These are phyloP conservation scores for Penicillium canescens DNA, from an alignment of 495 filamentous ascomycete genomes.

Conservation along the genomic window DNA sequence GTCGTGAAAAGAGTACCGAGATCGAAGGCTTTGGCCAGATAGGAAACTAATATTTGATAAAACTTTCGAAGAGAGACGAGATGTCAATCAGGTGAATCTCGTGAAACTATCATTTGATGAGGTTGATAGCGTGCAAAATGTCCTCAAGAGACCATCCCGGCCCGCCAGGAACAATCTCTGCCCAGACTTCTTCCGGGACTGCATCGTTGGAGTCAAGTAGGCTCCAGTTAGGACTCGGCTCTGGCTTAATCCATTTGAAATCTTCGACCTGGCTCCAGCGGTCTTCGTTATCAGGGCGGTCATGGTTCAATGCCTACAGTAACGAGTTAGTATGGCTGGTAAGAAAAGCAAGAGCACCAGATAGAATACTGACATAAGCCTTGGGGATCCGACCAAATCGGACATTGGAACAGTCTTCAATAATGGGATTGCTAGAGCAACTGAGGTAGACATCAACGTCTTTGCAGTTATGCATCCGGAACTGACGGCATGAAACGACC, in stretches of 20 bases:
- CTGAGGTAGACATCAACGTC: conserved; percentile 81
- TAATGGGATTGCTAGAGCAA: conserved; percentile 82
- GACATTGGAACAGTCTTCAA: conserved; percentile 81
- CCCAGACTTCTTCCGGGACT: conserved; percentile 67
- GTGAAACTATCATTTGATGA: conserved; percentile 31
- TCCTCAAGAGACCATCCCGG: conserved; percentile 64
- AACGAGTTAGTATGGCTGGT: neutral
- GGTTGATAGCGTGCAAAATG: conserved; percentile 61
- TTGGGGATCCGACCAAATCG: conserved; percentile 75
- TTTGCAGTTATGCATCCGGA: conserved; percentile 85
- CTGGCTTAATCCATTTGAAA: conserved; percentile 92
- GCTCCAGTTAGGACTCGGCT: conserved; percentile 87
- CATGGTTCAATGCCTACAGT: conserved; percentile 37
- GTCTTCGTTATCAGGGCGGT: conserved; percentile 49
- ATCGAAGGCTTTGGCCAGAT: too few relatives aligned
- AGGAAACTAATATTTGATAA: too few relatives aligned
- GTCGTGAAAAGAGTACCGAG: too few relatives aligned
- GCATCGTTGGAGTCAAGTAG: conserved; percentile 61
- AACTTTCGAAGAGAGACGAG: too few relatives aligned
- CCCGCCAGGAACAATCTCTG: conserved; percentile 63
- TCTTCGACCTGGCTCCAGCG: conserved; percentile 91
- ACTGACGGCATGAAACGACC: conserved; percentile 75
- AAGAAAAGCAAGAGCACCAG: neutral
- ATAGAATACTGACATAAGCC: conserved; percentile 57
- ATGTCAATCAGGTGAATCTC: neutral